Conservation (phyloP, 257 asterid species). For the Perilla frutescens region DNA sequence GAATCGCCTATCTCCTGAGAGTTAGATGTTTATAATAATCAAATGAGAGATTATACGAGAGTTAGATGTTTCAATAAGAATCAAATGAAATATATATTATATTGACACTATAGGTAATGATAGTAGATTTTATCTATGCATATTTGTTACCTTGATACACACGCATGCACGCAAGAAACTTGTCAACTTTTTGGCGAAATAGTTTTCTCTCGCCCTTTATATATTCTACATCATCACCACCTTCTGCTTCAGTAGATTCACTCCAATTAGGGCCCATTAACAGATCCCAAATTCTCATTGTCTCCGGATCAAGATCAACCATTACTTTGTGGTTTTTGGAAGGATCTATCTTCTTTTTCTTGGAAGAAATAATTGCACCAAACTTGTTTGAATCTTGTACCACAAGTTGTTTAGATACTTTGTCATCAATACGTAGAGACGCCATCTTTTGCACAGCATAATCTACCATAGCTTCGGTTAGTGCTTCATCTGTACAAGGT, state of each 20-base stretch:
- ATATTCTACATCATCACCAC: slow-evolving; percentile 28
- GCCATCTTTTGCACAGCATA: too few species aligned
- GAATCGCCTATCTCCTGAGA: slow-evolving; percentile 49
- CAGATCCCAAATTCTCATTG: slow-evolving; percentile 42
- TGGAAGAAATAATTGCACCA: too few species aligned
- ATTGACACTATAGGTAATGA: too few species aligned
- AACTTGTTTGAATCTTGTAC: background rate
- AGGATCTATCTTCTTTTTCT: background rate
- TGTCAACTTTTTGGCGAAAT: slow-evolving; percentile 27
- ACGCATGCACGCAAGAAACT: slow-evolving; percentile 47
- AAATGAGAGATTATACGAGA: background rate
- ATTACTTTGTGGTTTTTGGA: slow-evolving; percentile 28
- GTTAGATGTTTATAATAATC: too few species aligned
- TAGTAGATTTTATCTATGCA: too few species aligned
- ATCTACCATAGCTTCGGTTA: too few species aligned
- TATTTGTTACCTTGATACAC: slow-evolving; percentile 48
- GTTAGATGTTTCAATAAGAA: too few species aligned
- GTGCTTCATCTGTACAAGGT: slow-evolving; percentile 21
- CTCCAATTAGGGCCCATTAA: slow-evolving; percentile 12
- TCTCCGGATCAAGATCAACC: slow-evolving; percentile 49
- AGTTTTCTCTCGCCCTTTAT: slow-evolving; percentile 40
- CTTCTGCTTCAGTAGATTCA: slow-evolving; percentile 30
- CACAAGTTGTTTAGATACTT: background rate
- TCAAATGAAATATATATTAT: background rate
- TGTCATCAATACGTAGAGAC: too few species aligned